Percentiles rank a stretch among this genome's conserved stretches.
These are phyloP conservation scores for Isoetes taiwanensis DNA, from an alignment of 75 land plant species.

Conservation along the genomic window DNA sequence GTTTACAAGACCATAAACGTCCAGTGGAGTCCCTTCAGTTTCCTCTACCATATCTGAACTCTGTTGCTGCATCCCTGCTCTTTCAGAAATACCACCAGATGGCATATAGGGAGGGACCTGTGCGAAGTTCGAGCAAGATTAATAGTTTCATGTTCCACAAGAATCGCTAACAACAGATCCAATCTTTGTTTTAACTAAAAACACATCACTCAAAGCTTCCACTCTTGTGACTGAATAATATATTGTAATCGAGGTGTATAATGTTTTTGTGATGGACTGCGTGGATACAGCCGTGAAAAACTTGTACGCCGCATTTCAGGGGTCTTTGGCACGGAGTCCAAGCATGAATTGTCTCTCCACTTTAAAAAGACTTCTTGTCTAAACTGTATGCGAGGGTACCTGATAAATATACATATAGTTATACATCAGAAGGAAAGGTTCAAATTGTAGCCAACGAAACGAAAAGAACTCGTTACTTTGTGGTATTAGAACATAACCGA, in stretches of 20 bases:
- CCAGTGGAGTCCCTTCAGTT: slow-evolving; percentile 46
- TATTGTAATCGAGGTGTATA: slow-evolving; percentile 78
- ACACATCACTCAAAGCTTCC: slow-evolving; percentile 98
- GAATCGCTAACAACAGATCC: slow-evolving; percentile 81
- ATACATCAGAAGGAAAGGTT: neutral
- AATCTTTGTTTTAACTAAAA: slow-evolving; percentile 98
- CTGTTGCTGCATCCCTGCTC: slow-evolving; percentile 42
- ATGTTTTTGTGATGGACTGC: slow-evolving; percentile 76
- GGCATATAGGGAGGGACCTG: slow-evolving; percentile 67
- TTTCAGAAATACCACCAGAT: slow-evolving; percentile 46
- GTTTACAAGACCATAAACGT: slow-evolving; percentile 57
- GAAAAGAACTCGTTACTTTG: slow-evolving; percentile 36
- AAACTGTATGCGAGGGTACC: slow-evolving; percentile 52
- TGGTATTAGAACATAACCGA: slow-evolving; percentile 82
- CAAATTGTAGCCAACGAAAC: neutral
- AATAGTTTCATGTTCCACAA: slow-evolving; percentile 89
- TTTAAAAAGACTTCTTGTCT: slow-evolving; percentile 92
- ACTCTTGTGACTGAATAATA: slow-evolving; percentile 87
- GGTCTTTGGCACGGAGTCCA: slow-evolving; percentile 88
- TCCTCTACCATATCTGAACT: slow-evolving; percentile 39
- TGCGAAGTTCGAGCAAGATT: slow-evolving; percentile 99
- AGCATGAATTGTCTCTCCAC: slow-evolving; percentile 93
- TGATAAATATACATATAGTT: too few species aligned
- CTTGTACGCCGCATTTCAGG: slow-evolving; percentile 69
- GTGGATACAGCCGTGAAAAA: slow-evolving; percentile 88